A percentile compares a stretch with the other conserved stretches of the same genome.
Conservation (phyloP, 768 basidiomycete genomes). For the Termitomyces heimii region DNA sequence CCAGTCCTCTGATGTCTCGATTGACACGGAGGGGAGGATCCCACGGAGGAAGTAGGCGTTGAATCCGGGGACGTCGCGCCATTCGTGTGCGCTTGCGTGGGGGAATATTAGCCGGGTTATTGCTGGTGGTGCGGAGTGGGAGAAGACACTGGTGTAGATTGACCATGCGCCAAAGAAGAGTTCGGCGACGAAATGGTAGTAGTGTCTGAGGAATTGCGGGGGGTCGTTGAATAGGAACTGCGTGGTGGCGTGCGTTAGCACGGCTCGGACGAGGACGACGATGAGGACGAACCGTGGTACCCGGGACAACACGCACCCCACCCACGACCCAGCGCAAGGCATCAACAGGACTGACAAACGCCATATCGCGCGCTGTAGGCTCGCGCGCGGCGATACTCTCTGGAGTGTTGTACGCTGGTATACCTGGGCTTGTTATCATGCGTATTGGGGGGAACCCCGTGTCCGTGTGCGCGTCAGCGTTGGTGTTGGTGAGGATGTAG, state of each 20-base stretch:
- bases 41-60: slow-evolving; percentile 73
- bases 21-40: slow-evolving; percentile 61
- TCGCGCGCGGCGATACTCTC: slow-evolving; percentile 64
- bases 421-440: slow-evolving; percentile 64
- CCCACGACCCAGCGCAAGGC: slow-evolving; percentile 56
- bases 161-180: slow-evolving; percentile 72
- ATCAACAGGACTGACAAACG: slow-evolving; percentile 51
- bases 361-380: slow-evolving; percentile 60
- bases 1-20: slow-evolving; percentile 73
- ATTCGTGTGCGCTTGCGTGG: slow-evolving; percentile 49
- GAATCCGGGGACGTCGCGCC: slow-evolving; percentile 77
- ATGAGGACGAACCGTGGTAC: not conserved
- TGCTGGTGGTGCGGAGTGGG: slow-evolving; percentile 36
- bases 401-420: slow-evolving; percentile 48
- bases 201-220: slow-evolving; percentile 73
- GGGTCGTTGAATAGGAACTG: slow-evolving; percentile 67
- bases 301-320: not conserved
- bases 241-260: too few relatives aligned
- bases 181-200: slow-evolving; percentile 86
- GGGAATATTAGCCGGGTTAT: slow-evolving; percentile 70
- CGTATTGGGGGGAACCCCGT: slow-evolving; percentile 35
- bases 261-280: too few relatives aligned
- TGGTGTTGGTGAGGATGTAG: slow-evolving; percentile 56
- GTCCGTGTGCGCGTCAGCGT: too few relatives aligned
- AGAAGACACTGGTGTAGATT: slow-evolving; percentile 58